A percentile compares a stretch with the other conserved stretches of the same genome.
Evolutionary conservation across 2,329 filamentous ascomycete genomes (phyloP).

Genomic region (Fusarium sp.): DNA sequence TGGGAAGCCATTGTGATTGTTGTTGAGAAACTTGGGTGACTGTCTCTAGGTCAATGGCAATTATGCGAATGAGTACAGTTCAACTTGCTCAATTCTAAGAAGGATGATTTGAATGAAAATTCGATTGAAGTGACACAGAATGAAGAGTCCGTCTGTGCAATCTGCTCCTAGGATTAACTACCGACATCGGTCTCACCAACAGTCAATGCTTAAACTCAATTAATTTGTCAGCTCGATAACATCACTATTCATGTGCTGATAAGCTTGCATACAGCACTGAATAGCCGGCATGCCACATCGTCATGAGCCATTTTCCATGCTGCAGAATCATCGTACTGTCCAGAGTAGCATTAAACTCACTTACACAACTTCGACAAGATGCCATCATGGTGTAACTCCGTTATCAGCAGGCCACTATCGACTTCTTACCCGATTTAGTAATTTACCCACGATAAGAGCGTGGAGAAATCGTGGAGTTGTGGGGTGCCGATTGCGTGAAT

Average conservation of each 20-base stretch:
- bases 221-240: background rate
- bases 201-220: background rate
- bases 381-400: background rate
- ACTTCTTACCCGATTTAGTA: constrained; percentile 35
- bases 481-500: constrained; percentile 17
- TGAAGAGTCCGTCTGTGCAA: background rate
- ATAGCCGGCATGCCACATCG: background rate
- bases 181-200: background rate
- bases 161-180: background rate
- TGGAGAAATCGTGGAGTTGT: background rate
- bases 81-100: background rate
- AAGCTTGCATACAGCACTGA: background rate
- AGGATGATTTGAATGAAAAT: background rate
- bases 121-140: background rate
- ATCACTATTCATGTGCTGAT: background rate
- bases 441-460: constrained; percentile 46
- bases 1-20: background rate
- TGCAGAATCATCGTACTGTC: background rate
- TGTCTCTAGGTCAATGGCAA: background rate
- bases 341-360: background rate
- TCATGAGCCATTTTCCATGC: background rate
- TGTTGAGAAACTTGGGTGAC: accelerated
- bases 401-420: constrained; percentile 8
- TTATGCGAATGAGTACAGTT: background rate
- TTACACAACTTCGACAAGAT: background rate